Evolutionary conservation across 768 basidiomycete genomes (phyloP).

Genomic region (Xerocomellus dryophilus): DNA sequence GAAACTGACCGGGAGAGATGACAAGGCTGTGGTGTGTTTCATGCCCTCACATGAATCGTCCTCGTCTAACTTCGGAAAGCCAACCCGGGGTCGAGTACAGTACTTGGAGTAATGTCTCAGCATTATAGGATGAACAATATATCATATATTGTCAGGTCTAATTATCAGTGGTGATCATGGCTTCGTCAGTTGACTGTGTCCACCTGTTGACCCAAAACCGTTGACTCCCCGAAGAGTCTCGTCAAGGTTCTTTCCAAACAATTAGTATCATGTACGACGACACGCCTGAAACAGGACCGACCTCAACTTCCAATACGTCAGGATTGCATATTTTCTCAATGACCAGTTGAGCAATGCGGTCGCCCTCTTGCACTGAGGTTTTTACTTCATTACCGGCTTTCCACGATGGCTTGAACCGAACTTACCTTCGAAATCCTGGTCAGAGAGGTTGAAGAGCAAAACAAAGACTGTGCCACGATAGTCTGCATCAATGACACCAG

Average conservation of each 20-base stretch:
- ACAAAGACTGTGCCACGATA: constrained; percentile 92
- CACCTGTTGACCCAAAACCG: constrained; percentile 96
- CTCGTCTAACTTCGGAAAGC: background rate
- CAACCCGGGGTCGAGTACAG: background rate
- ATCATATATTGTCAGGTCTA: background rate
- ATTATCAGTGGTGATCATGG: constrained; percentile 3
- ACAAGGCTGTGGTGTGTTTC: constrained; percentile 6
- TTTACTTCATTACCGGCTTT: background rate
- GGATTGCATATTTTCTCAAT: constrained; percentile 88
- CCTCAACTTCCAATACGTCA: constrained; percentile 81
- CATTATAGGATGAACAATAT: background rate
- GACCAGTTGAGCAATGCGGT: constrained; percentile 94
- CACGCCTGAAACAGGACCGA: constrained; percentile 28
- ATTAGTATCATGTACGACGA: constrained; percentile 1
- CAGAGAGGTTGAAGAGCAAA: constrained; percentile 88
- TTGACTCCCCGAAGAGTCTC: constrained; percentile 79
- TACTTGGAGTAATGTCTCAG: no score
- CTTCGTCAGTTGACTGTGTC: constrained; percentile 51
- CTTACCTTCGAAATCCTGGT: constrained; percentile 83
- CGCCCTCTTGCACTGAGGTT: constrained; percentile 78
- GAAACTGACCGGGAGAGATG: constrained; percentile 39
- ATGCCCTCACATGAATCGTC: background rate
- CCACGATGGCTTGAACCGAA: background rate
- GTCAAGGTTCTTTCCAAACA: constrained; percentile 63
- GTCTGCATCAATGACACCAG: constrained; percentile 95